Percentiles rank a stretch among this genome's conserved stretches.
Conservation (phyloP, 2,329 filamentous ascomycete species). For the Botryotinia calthae region DNA sequence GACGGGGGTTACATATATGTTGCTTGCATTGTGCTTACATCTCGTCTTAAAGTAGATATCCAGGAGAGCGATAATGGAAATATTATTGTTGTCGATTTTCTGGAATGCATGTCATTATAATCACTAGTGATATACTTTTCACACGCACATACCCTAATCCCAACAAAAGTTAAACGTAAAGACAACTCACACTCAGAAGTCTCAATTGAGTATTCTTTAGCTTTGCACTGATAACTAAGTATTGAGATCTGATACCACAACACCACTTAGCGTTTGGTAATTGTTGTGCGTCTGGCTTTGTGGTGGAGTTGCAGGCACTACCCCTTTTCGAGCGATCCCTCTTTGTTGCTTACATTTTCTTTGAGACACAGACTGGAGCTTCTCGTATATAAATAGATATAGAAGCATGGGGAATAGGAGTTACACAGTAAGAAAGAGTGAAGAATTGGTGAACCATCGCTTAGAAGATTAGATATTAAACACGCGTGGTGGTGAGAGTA, state of each 20-base stretch:
- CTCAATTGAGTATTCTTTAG: not conserved
- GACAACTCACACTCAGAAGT: not conserved
- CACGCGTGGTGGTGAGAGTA: too few species aligned
- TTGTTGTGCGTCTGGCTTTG: not conserved
- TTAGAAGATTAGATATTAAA: too few species aligned
- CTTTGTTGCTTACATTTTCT: too few species aligned
- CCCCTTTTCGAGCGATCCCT: too few species aligned
- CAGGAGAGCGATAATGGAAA: not conserved
- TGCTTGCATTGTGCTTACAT: not conserved
- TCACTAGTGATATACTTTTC: not conserved
- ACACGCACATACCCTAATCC: not conserved
- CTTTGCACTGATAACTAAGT: not conserved
- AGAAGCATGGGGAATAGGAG: not conserved
- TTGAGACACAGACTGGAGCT: too few species aligned
- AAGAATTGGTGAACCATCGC: not conserved
- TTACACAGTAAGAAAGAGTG: not conserved
- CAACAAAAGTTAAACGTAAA: not conserved
- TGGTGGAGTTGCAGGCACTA: too few species aligned
- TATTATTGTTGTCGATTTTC: not conserved
- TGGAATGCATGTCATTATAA: not conserved
- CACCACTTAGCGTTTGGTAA: not conserved
- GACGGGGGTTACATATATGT: rapidly evolving
- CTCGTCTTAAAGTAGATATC: not conserved
- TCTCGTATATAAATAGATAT: not conserved
- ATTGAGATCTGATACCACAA: not conserved